Percentiles rank a stretch among this genome's conserved stretches.
These are phyloP conservation scores for Chaetomiaceae sp. DNA, from an alignment of 2,329 filamentous ascomycete genomes.

Conservation along the genomic window DNA sequence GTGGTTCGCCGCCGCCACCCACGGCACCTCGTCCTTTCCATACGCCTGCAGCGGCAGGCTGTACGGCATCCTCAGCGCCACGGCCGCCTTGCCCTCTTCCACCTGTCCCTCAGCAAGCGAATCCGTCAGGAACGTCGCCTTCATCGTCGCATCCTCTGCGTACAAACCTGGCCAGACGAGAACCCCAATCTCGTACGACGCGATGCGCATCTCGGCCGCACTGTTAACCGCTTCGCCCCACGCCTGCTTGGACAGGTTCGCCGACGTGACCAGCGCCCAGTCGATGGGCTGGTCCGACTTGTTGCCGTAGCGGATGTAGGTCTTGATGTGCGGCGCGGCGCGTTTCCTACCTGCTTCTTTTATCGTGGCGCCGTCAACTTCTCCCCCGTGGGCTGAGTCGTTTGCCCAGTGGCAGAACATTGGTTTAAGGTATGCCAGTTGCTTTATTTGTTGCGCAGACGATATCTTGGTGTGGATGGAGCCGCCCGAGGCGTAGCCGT, in stretches of 20 bases:
- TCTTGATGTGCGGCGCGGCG: constrained; percentile 86
- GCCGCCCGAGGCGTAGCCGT: constrained; percentile 71
- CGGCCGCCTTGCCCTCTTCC: constrained; percentile 34
- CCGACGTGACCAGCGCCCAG: constrained; percentile 85
- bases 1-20: constrained; percentile 65
- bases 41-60: constrained; percentile 70
- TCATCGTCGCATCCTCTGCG: constrained; percentile 53
- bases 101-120: constrained; percentile 19
- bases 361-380: constrained; percentile 23
- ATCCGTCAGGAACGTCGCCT: constrained; percentile 63
- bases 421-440: constrained; percentile 67
- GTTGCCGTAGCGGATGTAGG: constrained; percentile 66
- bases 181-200: constrained; percentile 81
- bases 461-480: constrained; percentile 81
- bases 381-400: constrained; percentile 42
- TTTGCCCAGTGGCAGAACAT: constrained; percentile 74
- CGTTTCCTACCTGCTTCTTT: constrained; percentile 57
- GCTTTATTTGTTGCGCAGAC: constrained; percentile 65
- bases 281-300: constrained; percentile 50
- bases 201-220: constrained; percentile 60
- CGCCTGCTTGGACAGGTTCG: constrained; percentile 85
- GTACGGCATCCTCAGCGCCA: constrained; percentile 80
- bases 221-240: constrained; percentile 65
- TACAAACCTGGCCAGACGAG: constrained; percentile 70
- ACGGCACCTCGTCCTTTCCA: constrained; percentile 59